phyloP scores from a whole-genome alignment of 441 rosid species.

The Theobroma grandiflorum region DNA sequence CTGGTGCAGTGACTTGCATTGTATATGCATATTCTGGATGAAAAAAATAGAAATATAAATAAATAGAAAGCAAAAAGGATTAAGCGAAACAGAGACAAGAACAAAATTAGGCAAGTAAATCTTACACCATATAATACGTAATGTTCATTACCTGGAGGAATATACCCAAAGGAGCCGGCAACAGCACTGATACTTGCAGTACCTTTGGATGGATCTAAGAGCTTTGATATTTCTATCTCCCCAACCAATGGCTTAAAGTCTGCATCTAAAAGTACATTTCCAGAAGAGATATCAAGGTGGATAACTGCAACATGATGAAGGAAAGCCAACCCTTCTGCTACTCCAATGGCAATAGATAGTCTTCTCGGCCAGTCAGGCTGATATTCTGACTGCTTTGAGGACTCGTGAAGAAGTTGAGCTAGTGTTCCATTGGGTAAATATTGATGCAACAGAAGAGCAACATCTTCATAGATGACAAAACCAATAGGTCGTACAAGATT shows the following conservation, averaged over 20 bases:
- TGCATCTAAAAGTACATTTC: conserved; percentile 81
- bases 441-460: conserved; percentile 87
- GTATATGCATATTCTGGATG: conserved; percentile 91
- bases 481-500: conserved; percentile 85
- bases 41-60: conserved; percentile 1
- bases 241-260: conserved; percentile 80
- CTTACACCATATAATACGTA: neutral
- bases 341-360: conserved; percentile 84
- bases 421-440: conserved; percentile 84
- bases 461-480: conserved; percentile 87
- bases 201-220: conserved; percentile 91
- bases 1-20: conserved; percentile 99
- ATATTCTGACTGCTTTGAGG: conserved; percentile 66
- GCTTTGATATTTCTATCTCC: conserved; percentile 95
- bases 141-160: conserved; percentile 82
- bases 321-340: conserved; percentile 91
- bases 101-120: neutral
- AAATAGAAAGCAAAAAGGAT: neutral
- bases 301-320: conserved; percentile 92
- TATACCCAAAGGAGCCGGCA: conserved; percentile 97
- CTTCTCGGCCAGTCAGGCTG: conserved; percentile 94
- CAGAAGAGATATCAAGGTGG: conserved; percentile 92
- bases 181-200: conserved; percentile 98
- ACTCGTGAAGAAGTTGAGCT: conserved; percentile 79
- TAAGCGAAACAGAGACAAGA: neutral